Percentiles rank a stretch among this genome's conserved stretches.
phyloP scores from a whole-genome alignment of 768 basidiomycete species.

The Auriscalpium vulgare region DNA sequence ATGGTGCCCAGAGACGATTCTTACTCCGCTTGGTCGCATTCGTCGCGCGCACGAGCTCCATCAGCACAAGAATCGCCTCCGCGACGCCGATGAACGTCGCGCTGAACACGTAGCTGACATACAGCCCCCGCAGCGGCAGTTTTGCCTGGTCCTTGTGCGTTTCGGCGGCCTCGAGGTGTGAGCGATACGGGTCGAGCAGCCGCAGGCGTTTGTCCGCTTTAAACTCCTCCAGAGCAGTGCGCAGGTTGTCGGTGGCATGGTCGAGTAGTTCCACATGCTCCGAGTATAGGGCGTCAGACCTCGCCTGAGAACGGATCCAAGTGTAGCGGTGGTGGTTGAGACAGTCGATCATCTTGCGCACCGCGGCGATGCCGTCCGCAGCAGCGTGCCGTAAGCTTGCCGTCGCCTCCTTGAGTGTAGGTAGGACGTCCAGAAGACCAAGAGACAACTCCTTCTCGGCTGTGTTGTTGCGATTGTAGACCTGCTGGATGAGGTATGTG shows the following conservation, averaged over 20 bases:
- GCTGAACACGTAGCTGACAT: constrained; percentile 42
- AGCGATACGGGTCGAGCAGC: constrained; percentile 36
- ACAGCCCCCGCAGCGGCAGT: constrained; percentile 34
- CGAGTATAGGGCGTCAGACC: constrained; percentile 14
- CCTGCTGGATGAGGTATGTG: constrained; percentile 28
- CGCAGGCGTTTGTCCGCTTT: constrained; percentile 24
- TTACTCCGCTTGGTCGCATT: constrained; percentile 26
- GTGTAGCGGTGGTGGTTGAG: constrained; percentile 30
- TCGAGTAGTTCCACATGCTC: constrained; percentile 18
- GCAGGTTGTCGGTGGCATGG: constrained; percentile 18
- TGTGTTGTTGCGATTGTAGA: constrained; percentile 19
- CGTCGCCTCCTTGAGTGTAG: constrained; percentile 27
- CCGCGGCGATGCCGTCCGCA: constrained; percentile 20
- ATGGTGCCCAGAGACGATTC: constrained; percentile 44
- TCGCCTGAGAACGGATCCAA: constrained; percentile 4
- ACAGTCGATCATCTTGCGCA: constrained; percentile 19
- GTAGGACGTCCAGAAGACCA: constrained; percentile 28
- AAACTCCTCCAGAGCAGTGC: constrained; percentile 25
- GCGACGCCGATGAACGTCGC: constrained; percentile 34
- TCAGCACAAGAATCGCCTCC: constrained; percentile 28
- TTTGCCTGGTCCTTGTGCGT: constrained; percentile 10
- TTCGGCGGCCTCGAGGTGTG: constrained; percentile 23
- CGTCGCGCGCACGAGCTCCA: constrained; percentile 30
- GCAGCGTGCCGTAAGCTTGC: constrained; percentile 26
- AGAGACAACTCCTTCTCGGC: constrained; percentile 24